Percentiles rank a stretch among this genome's conserved stretches.
phyloP scores from a whole-genome alignment of 1,284 basidiomycete genomes.

The Meripilus lineatus region DNA sequence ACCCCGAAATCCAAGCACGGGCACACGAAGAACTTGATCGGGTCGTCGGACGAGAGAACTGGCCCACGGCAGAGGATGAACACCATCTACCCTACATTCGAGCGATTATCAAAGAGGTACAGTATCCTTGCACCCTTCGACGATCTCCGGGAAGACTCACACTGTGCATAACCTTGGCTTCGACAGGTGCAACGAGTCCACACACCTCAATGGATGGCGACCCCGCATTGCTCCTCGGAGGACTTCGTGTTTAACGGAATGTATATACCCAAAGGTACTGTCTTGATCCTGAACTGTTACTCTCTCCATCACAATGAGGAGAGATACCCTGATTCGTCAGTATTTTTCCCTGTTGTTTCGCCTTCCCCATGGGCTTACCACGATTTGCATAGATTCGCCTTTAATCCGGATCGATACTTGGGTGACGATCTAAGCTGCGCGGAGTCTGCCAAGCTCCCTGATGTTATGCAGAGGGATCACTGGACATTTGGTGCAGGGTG shows the following conservation, averaged over 20 bases:
- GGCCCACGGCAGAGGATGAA: constrained; percentile 23
- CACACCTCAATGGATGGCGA: constrained; percentile 8
- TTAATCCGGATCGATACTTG: constrained; percentile 11
- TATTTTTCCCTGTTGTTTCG: background rate
- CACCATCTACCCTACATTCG: constrained; percentile 26
- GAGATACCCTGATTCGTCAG: constrained; percentile 6
- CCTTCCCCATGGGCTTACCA: background rate
- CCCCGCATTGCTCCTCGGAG: constrained; percentile 7
- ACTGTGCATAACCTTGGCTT: background rate
- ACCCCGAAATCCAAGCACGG: constrained; percentile 24
- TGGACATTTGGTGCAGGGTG: too few relatives aligned
- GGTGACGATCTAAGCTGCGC: too few relatives aligned
- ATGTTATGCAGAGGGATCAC: too few relatives aligned
- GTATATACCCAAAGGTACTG: constrained; percentile 6
- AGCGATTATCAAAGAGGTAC: constrained; percentile 23
- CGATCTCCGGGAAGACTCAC: too few relatives aligned
- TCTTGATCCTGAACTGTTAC: constrained; percentile 6
- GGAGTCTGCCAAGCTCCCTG: constrained; percentile 6
- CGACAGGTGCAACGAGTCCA: constrained; percentile 5
- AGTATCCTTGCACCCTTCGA: too few relatives aligned
- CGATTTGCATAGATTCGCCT: background rate
- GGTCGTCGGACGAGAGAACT: constrained; percentile 25
- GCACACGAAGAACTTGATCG: constrained; percentile 27
- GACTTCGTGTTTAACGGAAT: too few relatives aligned
- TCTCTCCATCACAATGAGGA: constrained; percentile 6